Evolutionary conservation across 495 filamentous ascomycete genomes (phyloP), one percentile per base, ranked within the genome.

Genomic region (Daldinia decipiens): DNA sequence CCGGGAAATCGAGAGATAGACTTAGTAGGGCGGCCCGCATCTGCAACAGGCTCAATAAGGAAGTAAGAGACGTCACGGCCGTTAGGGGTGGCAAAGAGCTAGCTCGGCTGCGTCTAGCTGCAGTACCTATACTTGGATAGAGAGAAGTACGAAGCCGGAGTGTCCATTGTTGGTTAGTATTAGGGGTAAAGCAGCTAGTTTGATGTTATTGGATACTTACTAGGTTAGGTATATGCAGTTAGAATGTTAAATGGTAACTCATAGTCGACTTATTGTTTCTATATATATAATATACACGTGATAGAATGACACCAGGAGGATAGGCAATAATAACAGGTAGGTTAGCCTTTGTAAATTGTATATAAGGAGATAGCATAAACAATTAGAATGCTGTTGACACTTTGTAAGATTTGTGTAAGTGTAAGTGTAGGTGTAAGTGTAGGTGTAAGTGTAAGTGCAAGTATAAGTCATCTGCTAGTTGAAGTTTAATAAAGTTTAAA

Each of bases 21-120:
- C 65, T 32, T 68, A 43, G 65, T 69, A 65, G 62, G 57, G 47
- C 67, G 71, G 62, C 43, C 67, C 52, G 67, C 71, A 73, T 70
- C 71, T 73, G 71, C 71, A 73, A 39, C 36, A 65, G 55, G 62
- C 71, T 73, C 52, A 73, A 73, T 70, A 50, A 26, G 71, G 67
- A 73, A 73, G 71, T 58, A 60, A 60, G 47, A 65, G 67, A 52
- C 58, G 62, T 52, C 59, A 65, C 51, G 58, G n/a, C 40, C 52
- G 67, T 59, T 59, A 61, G 32, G 24, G 27, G 67, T 67, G 63
- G 53, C 62, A 59, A 62, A 51, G 38, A 59, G 32, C 60, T 47
- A 54, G 38, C 26, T 68, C 38, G 65, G 50, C 56, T 51, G 32
- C 15, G 43, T 65, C 52, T 53, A 26, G 17, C 43, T 58, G 19